Conservation (phyloP, 176 grass and related monocot species). For the Carex pumila region DNA sequence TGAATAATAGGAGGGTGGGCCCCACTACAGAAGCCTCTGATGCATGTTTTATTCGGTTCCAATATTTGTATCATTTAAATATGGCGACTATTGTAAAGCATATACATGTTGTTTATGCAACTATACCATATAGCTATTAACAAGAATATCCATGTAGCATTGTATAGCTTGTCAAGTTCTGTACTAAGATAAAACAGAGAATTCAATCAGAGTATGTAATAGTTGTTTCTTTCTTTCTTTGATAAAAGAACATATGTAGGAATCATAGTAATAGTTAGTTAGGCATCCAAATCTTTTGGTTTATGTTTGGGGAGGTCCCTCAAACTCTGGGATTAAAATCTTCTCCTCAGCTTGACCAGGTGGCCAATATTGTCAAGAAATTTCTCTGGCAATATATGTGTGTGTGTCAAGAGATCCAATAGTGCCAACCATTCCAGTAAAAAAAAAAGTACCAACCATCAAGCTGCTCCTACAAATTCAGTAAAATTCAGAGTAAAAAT, state of each 20-base stretch:
- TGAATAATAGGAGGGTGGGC: background rate
- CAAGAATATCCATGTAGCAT: background rate
- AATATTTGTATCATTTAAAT: background rate
- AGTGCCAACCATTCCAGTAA: no score
- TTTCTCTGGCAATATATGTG: no score
- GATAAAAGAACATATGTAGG: no score
- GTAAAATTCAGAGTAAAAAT: no score
- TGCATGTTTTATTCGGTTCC: constrained; percentile 12
- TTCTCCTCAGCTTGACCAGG: no score
- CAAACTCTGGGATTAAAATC: no score
- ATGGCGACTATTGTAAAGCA: background rate
- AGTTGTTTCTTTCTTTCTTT: background rate
- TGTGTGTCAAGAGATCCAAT: no score
- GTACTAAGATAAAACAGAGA: background rate
- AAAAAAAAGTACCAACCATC: no score
- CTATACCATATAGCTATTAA: background rate
- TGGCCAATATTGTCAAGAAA: no score
- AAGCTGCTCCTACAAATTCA: no score
- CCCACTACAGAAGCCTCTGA: background rate
- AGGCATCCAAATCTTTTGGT: background rate
- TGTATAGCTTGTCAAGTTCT: background rate
- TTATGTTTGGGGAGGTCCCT: background rate
- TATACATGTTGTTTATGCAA: background rate
- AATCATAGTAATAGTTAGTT: background rate
- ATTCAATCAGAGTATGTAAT: background rate